Evolutionary conservation across 1,284 basidiomycete species (phyloP).

Genomic region (Cutaneotrichosporon cutaneum): DNA sequence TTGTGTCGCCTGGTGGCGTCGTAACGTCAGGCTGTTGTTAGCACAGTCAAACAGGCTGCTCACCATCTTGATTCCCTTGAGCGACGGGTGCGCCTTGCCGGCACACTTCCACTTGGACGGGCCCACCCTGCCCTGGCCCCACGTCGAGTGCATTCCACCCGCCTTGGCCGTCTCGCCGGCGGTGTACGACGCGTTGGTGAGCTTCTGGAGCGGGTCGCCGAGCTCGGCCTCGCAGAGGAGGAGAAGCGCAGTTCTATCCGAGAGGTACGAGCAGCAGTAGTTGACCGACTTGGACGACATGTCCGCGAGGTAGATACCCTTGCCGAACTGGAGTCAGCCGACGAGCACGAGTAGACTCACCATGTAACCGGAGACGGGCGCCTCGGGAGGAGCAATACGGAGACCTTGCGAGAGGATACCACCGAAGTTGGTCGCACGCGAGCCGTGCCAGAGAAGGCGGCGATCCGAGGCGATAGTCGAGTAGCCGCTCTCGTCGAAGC

Average conservation of each 20-base stretch:
- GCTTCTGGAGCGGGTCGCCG: constrained; percentile 21
- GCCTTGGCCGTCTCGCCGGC: constrained; percentile 20
- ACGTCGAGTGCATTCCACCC: constrained; percentile 21
- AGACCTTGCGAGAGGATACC: constrained; percentile 66
- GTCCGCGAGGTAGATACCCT: constrained; percentile 68
- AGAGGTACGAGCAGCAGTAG: constrained; percentile 58
- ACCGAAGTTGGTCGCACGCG: constrained; percentile 31
- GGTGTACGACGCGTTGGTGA: constrained; percentile 19
- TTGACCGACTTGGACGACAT: constrained; percentile 68
- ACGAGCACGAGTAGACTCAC: background rate
- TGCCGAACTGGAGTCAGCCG: constrained; percentile 51
- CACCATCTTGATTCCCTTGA: constrained; percentile 24
- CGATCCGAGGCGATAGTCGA: constrained; percentile 57
- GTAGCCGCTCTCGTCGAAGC: constrained; percentile 59
- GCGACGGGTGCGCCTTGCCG: constrained; percentile 16
- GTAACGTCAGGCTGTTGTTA: constrained; percentile 15
- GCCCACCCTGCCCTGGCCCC: constrained; percentile 22
- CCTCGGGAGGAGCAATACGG: constrained; percentile 68
- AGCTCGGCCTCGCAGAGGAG: constrained; percentile 30
- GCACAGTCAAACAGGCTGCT: background rate
- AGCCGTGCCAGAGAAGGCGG: constrained; percentile 66
- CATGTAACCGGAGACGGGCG: constrained; percentile 58
- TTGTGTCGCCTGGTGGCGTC: constrained; percentile 13
- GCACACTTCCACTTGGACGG: constrained; percentile 28
- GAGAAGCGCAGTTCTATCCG: constrained; percentile 20